Conservation (phyloP, 2,329 filamentous ascomycete species). For the Myrmaecium sp. region DNA sequence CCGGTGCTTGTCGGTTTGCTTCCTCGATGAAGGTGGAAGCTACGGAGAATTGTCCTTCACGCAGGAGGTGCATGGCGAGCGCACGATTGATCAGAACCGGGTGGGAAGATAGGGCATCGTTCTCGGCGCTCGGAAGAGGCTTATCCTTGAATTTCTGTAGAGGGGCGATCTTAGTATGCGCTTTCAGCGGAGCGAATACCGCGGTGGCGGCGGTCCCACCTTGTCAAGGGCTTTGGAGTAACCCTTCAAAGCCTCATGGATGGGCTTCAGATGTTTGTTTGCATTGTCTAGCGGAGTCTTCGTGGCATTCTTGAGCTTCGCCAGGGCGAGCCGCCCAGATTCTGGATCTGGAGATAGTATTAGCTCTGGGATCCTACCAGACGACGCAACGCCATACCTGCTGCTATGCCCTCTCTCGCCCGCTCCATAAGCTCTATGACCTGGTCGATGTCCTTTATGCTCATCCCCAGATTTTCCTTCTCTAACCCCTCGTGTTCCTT, state of each 20-base stretch:
- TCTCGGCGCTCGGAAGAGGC: conserved; percentile 56
- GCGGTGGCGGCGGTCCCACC: conserved; percentile 26
- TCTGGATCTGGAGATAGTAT: conserved; percentile 39
- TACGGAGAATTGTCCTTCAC: conserved; percentile 83
- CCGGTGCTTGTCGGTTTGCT: conserved; percentile 31
- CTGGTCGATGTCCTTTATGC: conserved; percentile 64
- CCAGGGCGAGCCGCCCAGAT: conserved; percentile 55
- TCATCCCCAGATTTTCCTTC: conserved; percentile 50
- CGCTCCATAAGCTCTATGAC: conserved; percentile 61
- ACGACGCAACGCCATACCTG: conserved; percentile 25
- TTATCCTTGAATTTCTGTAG: conserved; percentile 42
- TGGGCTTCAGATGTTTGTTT: conserved; percentile 65
- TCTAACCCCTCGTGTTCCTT: conserved; percentile 59
- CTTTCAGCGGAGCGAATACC: neutral
- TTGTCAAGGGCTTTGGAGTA: conserved; percentile 77
- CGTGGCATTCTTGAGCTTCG: conserved; percentile 71
- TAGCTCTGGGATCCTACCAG: conserved; percentile 12
- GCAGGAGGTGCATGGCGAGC: conserved; percentile 88
- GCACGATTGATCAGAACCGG: conserved; percentile 72
- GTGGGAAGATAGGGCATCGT: conserved; percentile 63
- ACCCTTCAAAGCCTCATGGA: conserved; percentile 64
- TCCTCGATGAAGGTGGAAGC: conserved; percentile 74
- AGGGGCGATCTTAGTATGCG: conserved; percentile 3
- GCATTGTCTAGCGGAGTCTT: conserved; percentile 67
- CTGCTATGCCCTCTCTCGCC: conserved; percentile 56